These are phyloP conservation scores for Kuraishia cidri DNA, from an alignment of 805 yeast genomes.

Conservation along the genomic window DNA sequence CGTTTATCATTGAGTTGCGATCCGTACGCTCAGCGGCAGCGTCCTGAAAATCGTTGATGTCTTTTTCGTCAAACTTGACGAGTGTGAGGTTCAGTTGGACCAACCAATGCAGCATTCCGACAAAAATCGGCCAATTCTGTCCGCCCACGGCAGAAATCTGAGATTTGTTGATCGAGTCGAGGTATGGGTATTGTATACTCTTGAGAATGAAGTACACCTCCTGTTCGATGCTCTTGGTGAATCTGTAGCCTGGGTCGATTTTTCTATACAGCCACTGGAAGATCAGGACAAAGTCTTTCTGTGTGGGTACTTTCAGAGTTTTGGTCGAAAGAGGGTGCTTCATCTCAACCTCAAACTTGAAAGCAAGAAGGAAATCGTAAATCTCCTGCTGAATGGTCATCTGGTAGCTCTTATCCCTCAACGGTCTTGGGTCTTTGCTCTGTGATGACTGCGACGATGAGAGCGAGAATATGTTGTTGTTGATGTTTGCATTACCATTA, in stretches of 20 bases:
- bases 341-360: conserved; percentile 69
- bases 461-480: background rate
- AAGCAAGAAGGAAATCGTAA: conserved; percentile 48
- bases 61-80: conserved; percentile 26
- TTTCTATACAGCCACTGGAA: conserved; percentile 74
- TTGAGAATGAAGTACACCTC: conserved; percentile 67
- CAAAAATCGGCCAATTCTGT: conserved; percentile 73
- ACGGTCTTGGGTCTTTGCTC: conserved; percentile 60
- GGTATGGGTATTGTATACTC: conserved; percentile 66
- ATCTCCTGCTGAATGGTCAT: conserved; percentile 57
- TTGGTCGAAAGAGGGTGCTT: conserved; percentile 59
- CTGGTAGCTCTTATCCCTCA: conserved; percentile 67
- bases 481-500: conserved; percentile 2
- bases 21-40: conserved; percentile 5
- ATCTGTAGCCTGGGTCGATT: conserved; percentile 72
- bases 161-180: conserved; percentile 73
- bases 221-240: conserved; percentile 58
- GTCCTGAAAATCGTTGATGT: conserved; percentile 16
- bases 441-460: conserved; percentile 1
- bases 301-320: conserved; percentile 72
- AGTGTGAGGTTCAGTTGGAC: conserved; percentile 42
- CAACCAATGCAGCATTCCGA: conserved; percentile 82
- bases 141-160: conserved; percentile 91
- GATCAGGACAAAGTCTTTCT: conserved; percentile 70
- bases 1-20: conserved; percentile 18